phyloP scores from a whole-genome alignment of 1,139 yeast species.

The Hyphopichia fennica region DNA sequence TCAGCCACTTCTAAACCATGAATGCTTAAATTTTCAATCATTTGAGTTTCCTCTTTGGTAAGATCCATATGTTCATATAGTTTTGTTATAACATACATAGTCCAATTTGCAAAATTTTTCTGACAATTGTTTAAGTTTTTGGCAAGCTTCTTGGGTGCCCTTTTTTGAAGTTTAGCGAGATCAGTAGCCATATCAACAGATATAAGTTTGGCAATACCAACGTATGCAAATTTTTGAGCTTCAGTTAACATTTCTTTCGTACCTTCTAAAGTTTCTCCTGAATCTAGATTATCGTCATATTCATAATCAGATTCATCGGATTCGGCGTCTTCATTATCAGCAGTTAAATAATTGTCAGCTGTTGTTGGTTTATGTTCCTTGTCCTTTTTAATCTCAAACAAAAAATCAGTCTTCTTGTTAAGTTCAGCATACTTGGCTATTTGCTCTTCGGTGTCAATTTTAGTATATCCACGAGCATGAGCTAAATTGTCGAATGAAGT shows the following conservation, averaged over 20 bases:
- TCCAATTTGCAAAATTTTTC: slow-evolving; percentile 84
- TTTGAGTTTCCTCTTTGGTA: slow-evolving; percentile 67
- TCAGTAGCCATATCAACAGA: slow-evolving; percentile 81
- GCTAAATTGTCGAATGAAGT: slow-evolving; percentile 22
- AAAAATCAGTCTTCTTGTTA: slow-evolving; percentile 80
- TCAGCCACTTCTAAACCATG: slow-evolving; percentile 83
- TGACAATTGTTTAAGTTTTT: slow-evolving; percentile 68
- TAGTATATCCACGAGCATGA: slow-evolving; percentile 68
- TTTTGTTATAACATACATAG: slow-evolving; percentile 66
- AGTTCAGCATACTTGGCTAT: slow-evolving; percentile 73
- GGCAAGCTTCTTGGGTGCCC: slow-evolving; percentile 53
- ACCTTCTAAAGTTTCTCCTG: slow-evolving; percentile 67
- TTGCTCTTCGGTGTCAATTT: slow-evolving; percentile 85
- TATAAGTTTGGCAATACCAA: slow-evolving; percentile 77
- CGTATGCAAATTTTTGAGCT: slow-evolving; percentile 86
- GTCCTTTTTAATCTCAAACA: slow-evolving; percentile 46
- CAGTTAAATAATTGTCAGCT: slow-evolving; percentile 13
- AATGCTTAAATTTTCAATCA: slow-evolving; percentile 83
- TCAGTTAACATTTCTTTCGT: slow-evolving; percentile 83
- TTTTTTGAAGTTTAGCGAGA: slow-evolving; percentile 59
- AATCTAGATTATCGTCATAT: slow-evolving; percentile 43
- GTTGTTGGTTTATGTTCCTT: slow-evolving; percentile 9
- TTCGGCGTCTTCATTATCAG: slow-evolving; percentile 20
- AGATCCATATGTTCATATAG: slow-evolving; percentile 82
- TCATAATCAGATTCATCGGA: slow-evolving; percentile 35